These are phyloP conservation scores for Avicennia marina DNA, from an alignment of 257 asterid genomes.

Conservation along the genomic window DNA sequence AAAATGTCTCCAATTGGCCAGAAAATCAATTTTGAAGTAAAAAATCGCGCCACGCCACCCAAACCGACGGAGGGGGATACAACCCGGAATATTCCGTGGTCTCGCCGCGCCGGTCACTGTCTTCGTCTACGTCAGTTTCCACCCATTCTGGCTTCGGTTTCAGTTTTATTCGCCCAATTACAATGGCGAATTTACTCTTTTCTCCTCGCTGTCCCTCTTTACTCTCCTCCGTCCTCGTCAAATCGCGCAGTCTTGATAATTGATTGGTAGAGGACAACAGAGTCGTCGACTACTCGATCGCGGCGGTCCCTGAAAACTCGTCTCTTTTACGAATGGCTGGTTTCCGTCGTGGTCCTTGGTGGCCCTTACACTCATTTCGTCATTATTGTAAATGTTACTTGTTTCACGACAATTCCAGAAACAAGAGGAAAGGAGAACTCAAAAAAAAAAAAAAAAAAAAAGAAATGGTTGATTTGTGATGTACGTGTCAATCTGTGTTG, in stretches of 20 bases:
- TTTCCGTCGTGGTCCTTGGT: conserved; percentile 16
- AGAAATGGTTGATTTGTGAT: too few relatives aligned
- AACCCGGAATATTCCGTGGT: conserved; percentile 27
- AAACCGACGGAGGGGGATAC: too few relatives aligned
- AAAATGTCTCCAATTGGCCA: too few relatives aligned
- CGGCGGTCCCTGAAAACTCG: neutral
- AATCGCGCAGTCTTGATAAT: conserved; percentile 5
- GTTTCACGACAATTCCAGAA: too few relatives aligned
- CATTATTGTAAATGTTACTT: too few relatives aligned
- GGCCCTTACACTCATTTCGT: neutral
- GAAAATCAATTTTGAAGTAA: too few relatives aligned
- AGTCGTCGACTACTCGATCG: neutral
- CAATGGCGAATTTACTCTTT: neutral
- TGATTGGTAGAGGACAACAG: conserved; percentile 25
- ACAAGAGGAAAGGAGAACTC: too few relatives aligned
- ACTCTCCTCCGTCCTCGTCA: neutral
- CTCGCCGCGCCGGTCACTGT: conserved; percentile 34
- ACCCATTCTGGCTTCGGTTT: conserved; percentile 11
- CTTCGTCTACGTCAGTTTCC: conserved; percentile 21
- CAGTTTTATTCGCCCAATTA: conserved; percentile 4
- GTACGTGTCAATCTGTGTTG: too few relatives aligned
- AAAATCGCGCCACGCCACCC: too few relatives aligned
- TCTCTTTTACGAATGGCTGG: conserved; percentile 15
- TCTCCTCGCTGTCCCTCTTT: neutral
- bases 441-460: too few relatives aligned